phyloP scores from a whole-genome alignment of 139 green algal species.

The Chlorella sorokiniana region DNA sequence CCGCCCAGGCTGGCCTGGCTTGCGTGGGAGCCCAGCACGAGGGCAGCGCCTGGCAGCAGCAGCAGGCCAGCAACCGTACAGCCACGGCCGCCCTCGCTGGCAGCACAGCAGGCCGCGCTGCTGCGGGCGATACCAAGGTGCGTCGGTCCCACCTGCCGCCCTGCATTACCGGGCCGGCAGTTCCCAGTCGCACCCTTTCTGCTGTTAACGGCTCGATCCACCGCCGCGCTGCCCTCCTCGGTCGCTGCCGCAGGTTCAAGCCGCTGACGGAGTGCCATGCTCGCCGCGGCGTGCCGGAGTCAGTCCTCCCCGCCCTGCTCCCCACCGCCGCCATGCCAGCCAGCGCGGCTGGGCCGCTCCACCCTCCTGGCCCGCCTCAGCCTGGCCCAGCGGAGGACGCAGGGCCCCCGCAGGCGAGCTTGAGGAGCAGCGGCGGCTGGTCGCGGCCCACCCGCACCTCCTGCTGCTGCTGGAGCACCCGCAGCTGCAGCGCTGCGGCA shows the following conservation, averaged over 20 bases:
- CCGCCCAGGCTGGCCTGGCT: too few species aligned
- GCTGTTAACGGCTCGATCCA: neutral
- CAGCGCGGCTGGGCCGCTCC: neutral
- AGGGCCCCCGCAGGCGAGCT: neutral
- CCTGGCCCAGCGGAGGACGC: neutral
- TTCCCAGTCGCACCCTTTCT: neutral
- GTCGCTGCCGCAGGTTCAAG: neutral
- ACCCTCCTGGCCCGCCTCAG: neutral
- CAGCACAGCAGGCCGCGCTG: neutral
- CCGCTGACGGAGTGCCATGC: neutral
- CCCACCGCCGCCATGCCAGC: neutral
- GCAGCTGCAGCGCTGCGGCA: conserved; percentile 3
- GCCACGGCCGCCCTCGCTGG: neutral
- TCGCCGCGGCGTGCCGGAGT: neutral
- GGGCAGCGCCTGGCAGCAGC: neutral
- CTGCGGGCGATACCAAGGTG: neutral
- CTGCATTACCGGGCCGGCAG: neutral
- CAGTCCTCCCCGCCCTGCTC: conserved; percentile 2
- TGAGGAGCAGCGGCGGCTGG: conserved; percentile 7
- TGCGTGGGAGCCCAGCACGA: neutral
- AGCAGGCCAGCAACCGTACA: too few species aligned
- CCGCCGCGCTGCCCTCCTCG: neutral
- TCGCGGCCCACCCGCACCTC: conserved; percentile 6
- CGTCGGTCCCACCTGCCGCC: neutral
- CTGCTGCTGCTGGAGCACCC: conserved; percentile 13